Evolutionary conservation across 257 asterid species (phyloP), one percentile per base, ranked within the genome.

Genomic region (Solanum stenotomum): DNA sequence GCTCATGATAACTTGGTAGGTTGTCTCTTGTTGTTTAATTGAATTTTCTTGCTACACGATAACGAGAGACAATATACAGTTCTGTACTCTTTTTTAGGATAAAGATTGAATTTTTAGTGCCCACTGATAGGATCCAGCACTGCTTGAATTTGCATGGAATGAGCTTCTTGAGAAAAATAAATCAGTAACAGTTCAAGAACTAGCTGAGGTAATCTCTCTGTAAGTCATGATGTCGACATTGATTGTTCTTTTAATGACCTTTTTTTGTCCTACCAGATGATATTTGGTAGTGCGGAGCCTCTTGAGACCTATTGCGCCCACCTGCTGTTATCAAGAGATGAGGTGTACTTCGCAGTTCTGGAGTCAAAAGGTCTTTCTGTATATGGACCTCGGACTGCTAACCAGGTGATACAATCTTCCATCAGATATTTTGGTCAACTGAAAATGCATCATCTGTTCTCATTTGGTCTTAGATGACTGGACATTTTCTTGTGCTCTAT

Each of bases 91-190:
- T 38, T 70, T 87, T 81, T 56, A 84, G 76, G 33, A 88, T 40
- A 77, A 87, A 44, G 74, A 83, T 70, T 85, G 87, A 72, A 42
- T 84, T 89, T 85, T 59, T 40, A 18, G 86, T 81, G 70, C 70
- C 59, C 42, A 49, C 29, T 82, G 70, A 52, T 93, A 97, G 99
- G 99, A 97, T 88, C 95, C 96, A 77, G 83, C 98, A 29, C 91
- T 97, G 91, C 96, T 97, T 16, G 99, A 97, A 92, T 96, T 94
- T 71, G 99, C 99, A 14, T 97, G 99, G 99, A 90, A 93, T 86
- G 99, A 97, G 93, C 99, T 97, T 91, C 93, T 95, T 10, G 99
- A 96, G 90, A 95, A 93, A 92, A 95, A 92, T 38, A 91, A 94
- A 89, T 88, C 98, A 67, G 92, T 90, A 38, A 97, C 97, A 76